Base-by-base conservation (phyloP, 306 rosid genomes). In the Vicia sativa region DNA sequence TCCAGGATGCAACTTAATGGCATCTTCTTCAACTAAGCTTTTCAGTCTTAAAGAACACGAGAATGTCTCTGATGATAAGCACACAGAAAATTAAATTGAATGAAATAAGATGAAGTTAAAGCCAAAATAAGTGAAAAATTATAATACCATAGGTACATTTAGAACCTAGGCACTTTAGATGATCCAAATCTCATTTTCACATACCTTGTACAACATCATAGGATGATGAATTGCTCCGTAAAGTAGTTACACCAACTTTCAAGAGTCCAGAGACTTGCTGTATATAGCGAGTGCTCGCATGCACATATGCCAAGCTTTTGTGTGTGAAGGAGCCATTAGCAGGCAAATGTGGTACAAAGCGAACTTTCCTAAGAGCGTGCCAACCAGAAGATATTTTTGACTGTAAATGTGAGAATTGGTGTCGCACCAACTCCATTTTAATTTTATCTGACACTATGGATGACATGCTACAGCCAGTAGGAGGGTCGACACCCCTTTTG, bases 201-300 rank as follows among this genome's bases (percentile, higher is more conserved):
- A 62, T 84, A 95, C 99, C 99, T 90, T 88, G 99, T 68, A 82
- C 96, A 68, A 61, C 87, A 67, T 95, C 99, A 77, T 88, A 82
- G 41, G 99, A 88, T 6, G 99, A 82, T 29, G 99, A 82, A 77
- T 80, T 91, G 75, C 60, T 89, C 48, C 99, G 88, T 18, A 95
- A 80, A 63, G 92, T 91, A 52, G 92, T 88, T 44, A 85, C 99
- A 35, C 99, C 87, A 68, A 81, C 83, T 87, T 91, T 95, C 28
- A 95, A 74, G 39, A 95, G 91, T 62, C 95, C 95, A 48, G 99
- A 90, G 48, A 95, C 97, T 68, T 95, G 99, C 65, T 88, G 90
- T 70, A 95, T 76, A 64, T 95, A 95, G 54, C 80, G 87, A 66
- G 91, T 87, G 75, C 99, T 88, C 42, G 99, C 99, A 50, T 91